A percentile compares a stretch with the other conserved stretches of the same genome.
Evolutionary conservation across 2,329 filamentous ascomycete species (phyloP).

Genomic region (Sphaerostilbella broomeana): DNA sequence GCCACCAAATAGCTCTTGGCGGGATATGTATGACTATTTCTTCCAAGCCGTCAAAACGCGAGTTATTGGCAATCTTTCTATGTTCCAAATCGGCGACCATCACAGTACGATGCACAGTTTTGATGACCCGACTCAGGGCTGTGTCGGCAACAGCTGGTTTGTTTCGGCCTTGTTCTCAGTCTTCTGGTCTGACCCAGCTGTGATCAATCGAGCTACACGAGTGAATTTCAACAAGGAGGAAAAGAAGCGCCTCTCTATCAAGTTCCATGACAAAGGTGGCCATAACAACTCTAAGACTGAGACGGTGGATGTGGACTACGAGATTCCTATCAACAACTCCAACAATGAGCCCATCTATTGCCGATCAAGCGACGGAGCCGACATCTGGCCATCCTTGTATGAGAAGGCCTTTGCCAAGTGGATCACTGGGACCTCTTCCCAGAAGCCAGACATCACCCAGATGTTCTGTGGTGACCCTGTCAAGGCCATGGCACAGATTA

Average conservation of each 20-base stretch:
- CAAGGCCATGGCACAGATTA: conserved; percentile 40
- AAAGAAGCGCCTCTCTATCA: conserved; percentile 26
- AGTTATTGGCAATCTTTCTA: conserved; percentile 27
- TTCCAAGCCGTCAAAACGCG: conserved; percentile 27
- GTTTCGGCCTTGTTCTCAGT: conserved; percentile 39
- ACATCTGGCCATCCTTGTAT: conserved; percentile 40
- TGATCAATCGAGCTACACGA: conserved; percentile 33
- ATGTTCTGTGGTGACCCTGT: conserved; percentile 35
- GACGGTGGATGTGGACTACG: conserved; percentile 36
- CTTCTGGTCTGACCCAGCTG: conserved; percentile 36
- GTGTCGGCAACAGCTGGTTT: conserved; percentile 36
- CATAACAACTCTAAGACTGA: conserved; percentile 33
- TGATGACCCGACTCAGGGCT: conserved; percentile 38
- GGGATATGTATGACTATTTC: conserved; percentile 32
- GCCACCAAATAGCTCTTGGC: conserved; percentile 36
- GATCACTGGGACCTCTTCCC: conserved; percentile 26
- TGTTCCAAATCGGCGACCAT: conserved; percentile 21
- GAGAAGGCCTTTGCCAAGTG: conserved; percentile 44
- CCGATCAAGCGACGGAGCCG: conserved; percentile 33
- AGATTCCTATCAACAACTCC: conserved; percentile 38
- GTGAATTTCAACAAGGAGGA: conserved; percentile 21
- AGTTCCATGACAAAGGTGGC: conserved; percentile 40
- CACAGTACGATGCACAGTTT: conserved; percentile 23
- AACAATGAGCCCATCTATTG: conserved; percentile 36
- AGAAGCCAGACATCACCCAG: conserved; percentile 36